Conservation (phyloP, 108 stramenopile genomes). For the Nitzschia sp. region DNA sequence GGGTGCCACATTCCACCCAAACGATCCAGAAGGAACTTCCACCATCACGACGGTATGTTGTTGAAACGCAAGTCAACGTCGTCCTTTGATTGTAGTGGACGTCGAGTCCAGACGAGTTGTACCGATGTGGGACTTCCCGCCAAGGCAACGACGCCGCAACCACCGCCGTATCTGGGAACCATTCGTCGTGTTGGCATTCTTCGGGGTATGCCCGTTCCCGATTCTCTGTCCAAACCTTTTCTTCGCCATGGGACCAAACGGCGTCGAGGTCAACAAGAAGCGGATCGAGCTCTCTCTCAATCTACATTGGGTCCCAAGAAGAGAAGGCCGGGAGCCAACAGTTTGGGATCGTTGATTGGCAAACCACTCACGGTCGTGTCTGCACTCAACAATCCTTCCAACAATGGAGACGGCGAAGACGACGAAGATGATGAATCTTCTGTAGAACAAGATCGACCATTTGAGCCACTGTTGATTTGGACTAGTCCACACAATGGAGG, state of each 20-base stretch:
- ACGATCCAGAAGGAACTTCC: too few relatives aligned
- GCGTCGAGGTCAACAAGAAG: constrained; percentile 59
- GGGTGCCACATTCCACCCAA: too few relatives aligned
- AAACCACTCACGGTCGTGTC: constrained; percentile 59
- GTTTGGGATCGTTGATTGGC: constrained; percentile 70
- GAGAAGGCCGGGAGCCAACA: constrained; percentile 76
- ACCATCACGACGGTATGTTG: too few relatives aligned
- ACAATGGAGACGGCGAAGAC: constrained; percentile 38
- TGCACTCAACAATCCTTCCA: constrained; percentile 9
- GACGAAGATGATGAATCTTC: constrained; percentile 42
- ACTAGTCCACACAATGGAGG: constrained; percentile 76
- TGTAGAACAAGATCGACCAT: constrained; percentile 60
- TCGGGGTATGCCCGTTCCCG: constrained; percentile 43
- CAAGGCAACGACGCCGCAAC: too few relatives aligned
- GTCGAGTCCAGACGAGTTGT: too few relatives aligned
- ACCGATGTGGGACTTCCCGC: too few relatives aligned
- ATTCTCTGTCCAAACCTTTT: constrained; percentile 56
- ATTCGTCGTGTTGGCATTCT: constrained; percentile 67
- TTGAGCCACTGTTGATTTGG: constrained; percentile 82
- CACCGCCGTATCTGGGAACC: too few relatives aligned
- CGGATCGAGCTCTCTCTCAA: constrained; percentile 57
- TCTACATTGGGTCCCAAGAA: constrained; percentile 63
- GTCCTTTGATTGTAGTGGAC: too few relatives aligned
- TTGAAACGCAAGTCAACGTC: too few relatives aligned
- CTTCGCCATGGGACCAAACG: constrained; percentile 82